Conservation (phyloP, 1,284 basidiomycete species). For the Tilletiopsis washingtonensis region DNA sequence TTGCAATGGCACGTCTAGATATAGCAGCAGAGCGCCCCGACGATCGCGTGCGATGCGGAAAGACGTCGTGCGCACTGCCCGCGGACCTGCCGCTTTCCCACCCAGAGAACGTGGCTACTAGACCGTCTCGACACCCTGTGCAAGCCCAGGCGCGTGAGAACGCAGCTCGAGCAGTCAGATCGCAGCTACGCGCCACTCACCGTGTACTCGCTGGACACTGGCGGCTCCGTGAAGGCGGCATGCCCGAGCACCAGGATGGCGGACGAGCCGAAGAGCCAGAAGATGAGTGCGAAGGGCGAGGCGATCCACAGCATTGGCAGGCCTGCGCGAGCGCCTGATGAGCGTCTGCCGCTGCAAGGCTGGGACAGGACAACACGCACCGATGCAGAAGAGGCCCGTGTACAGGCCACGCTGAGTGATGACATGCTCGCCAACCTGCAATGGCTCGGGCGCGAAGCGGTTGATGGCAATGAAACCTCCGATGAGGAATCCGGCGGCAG, state of each 20-base stretch:
- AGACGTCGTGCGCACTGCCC: too few relatives aligned
- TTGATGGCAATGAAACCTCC: constrained; percentile 87
- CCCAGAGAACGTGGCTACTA: too few relatives aligned
- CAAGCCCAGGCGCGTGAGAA: too few relatives aligned
- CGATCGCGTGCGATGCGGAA: too few relatives aligned
- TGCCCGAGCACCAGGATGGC: constrained; percentile 59
- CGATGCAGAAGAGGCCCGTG: constrained; percentile 52
- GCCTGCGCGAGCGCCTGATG: constrained; percentile 9
- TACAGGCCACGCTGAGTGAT: constrained; percentile 66
- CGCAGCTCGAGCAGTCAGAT: too few relatives aligned
- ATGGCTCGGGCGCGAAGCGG: constrained; percentile 55
- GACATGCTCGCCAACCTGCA: constrained; percentile 65
- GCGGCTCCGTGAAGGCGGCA: constrained; percentile 74
- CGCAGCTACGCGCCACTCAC: too few relatives aligned
- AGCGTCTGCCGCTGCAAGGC: constrained; percentile 1
- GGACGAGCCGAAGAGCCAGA: constrained; percentile 49
- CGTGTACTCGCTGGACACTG: constrained; percentile 83
- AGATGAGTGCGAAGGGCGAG: constrained; percentile 38
- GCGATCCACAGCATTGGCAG: constrained; percentile 42
- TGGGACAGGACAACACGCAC: constrained; percentile 1
- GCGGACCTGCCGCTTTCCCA: too few relatives aligned
- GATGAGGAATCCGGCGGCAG: constrained; percentile 78
- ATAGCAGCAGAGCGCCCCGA: too few relatives aligned
- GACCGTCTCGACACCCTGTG: too few relatives aligned
- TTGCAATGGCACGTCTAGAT: too few relatives aligned